Evolutionary conservation across 805 yeast species (phyloP), one percentile per base, ranked within the genome.

Genomic region (Ogataea angusta): DNA sequence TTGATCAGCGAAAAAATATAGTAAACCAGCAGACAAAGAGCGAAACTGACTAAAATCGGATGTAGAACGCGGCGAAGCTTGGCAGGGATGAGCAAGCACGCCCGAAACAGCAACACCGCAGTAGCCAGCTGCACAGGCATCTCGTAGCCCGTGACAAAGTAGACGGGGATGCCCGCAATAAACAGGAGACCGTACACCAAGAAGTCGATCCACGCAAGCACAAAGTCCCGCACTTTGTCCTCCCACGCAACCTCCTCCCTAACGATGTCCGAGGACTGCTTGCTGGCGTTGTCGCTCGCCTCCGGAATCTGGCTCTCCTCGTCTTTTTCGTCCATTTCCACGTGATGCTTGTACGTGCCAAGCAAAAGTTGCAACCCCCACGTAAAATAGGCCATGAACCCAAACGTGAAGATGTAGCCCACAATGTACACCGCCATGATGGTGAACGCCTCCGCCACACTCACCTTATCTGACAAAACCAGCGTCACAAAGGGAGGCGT

Each of bases 401-500:
- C 68, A 43, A 73, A 64, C 51, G 80, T 70, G 17, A 77, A 53
- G 2, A 80, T 38, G 48, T 80, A 81, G 0, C 93, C 91, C 35
- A 83, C 47, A 6, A 81, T 68, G 50, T 84, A 85, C 6, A 84
- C 85, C 0, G 80, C 91, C 1, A 85, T 86, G 26, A 85, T 85
- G 37, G 80, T 80, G 50, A 82, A 67, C 9, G 86, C 85, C 50
- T 85, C 91, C 16, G 71, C 73, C 30, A 80, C 80, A 13, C 80
- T 67, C 34, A 85, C 80, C 45, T 74, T 73, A n/a, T 75, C 72
- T 10, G 86, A 74, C 38, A 84, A 67, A 0, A 91, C 91, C 24
- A 85, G 68, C 0, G 81, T 74, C 26, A 85, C 76, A 54, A 85
- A 85, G 0, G 89, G 80, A 1, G 93, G 91, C 1, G 86, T 78